Evolutionary conservation across 352 stramenopile species (phyloP).

Genomic region (Phytophthora hibernalis): DNA sequence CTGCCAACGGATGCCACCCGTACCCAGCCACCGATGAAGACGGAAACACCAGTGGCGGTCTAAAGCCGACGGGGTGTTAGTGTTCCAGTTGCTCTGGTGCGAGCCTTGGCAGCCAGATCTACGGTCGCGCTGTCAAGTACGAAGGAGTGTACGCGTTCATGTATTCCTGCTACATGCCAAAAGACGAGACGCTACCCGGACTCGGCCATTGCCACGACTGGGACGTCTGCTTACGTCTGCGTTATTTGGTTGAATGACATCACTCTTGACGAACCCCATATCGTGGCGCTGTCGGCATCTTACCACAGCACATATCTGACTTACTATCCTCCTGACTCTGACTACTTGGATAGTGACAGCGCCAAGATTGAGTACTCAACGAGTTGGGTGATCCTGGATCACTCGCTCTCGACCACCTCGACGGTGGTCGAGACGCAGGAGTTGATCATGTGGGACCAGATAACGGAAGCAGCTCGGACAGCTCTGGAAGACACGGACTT

Average conservation of each 20-base stretch:
- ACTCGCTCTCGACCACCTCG: conserved; percentile 18
- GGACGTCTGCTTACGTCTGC: conserved; percentile 47
- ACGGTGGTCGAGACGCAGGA: conserved; percentile 21
- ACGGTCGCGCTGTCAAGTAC: conserved; percentile 34
- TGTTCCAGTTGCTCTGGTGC: conserved; percentile 37
- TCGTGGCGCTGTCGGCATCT: conserved; percentile 21
- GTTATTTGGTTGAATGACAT: conserved; percentile 45
- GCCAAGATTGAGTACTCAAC: conserved; percentile 28
- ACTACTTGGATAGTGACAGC: conserved; percentile 17
- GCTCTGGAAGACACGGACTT: conserved; percentile 37
- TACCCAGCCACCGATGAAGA: conserved; percentile 22
- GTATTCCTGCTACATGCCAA: conserved; percentile 60
- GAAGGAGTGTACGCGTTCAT: conserved; percentile 39
- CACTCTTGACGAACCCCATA: conserved; percentile 10
- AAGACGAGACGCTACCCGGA: conserved; percentile 37
- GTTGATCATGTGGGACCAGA: conserved; percentile 5
- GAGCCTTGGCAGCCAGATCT: conserved; percentile 32
- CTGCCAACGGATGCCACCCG: conserved; percentile 16
- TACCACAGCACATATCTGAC: conserved; percentile 15
- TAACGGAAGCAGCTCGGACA: not conserved
- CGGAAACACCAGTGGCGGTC: conserved; percentile 35
- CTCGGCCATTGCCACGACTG: conserved; percentile 52
- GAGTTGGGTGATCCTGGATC: conserved; percentile 16
- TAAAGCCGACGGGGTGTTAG: conserved; percentile 26
- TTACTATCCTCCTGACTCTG: conserved; percentile 14